Base-by-base conservation (phyloP, 129 eudicot species). In the Smallanthus sonchifolius region DNA sequence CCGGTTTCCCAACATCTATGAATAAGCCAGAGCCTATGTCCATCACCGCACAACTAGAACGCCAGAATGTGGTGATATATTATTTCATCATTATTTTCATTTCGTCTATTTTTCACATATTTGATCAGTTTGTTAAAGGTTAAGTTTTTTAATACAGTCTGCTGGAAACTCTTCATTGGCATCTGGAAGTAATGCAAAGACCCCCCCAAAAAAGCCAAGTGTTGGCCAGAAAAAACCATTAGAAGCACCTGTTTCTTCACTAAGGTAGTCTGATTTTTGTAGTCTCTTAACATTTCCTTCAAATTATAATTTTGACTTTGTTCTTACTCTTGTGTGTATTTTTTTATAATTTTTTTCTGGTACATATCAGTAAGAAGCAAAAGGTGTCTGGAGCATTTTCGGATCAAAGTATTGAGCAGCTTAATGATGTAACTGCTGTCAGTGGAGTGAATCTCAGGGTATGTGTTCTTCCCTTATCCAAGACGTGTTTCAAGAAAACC, bases 391-490 rank as follows among this genome's bases (percentile, higher is more conserved):
- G 92, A 60, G 83, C 65, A 28, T 79, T 75, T 55, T 60, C 83
- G 10, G 91, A 87, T 86, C 98, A 93, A 80, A 90, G 98, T 75
- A 90, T 90, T 51, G 95, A 90, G 69, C 98, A 93, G 72, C 96
- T 90, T 45, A 93, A 90, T 75, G 98, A 90, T 86, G 92, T 93
- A 42, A 90, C 95, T 75, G 92, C 95, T 76, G 91, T 90, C 43
- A 90, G 96, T 79, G 98, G 98, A 74, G 92, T 92, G 43, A 79
- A 92, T 86, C 88, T 92, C 68, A 79, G 90, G 95, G 98, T 92
- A 87, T 55, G 79, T 63, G 36, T 6, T 75, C 49, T 51, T 65
- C 54, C 6, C 45, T 19, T 70, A 48, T 60, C 7, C 7, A 34
- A 40, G 39, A 34, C 36, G 24, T 65, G 45, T 39, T 38, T 40